Conservation (phyloP, 2,329 filamentous ascomycete genomes). For the Pseudocercospora macadamiae region DNA sequence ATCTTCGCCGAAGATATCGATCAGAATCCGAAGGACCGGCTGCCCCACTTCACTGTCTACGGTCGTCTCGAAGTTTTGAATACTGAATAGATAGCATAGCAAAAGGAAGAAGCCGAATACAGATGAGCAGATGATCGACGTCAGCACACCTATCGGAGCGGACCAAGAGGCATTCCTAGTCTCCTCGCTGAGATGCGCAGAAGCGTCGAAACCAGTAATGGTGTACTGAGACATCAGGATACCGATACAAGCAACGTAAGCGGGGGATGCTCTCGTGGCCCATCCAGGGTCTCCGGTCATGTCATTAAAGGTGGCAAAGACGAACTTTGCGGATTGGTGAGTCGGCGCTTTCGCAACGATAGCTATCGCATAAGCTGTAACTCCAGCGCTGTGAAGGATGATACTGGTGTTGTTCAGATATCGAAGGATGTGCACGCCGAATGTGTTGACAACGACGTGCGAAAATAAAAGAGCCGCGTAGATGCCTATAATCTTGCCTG, state of each 20-base stretch:
- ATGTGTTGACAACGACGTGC: conserved; percentile 60
- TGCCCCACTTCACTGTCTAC: conserved; percentile 53
- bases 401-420: conserved; percentile 63
- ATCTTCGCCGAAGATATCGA: conserved; percentile 59
- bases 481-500: conserved; percentile 59
- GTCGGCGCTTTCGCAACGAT: conserved; percentile 61
- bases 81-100: conserved; percentile 60
- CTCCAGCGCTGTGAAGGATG: conserved; percentile 57
- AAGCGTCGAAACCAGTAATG: conserved; percentile 58
- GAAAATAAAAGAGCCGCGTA: conserved; percentile 60
- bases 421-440: conserved; percentile 59
- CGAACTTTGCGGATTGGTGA: conserved; percentile 58
- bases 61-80: conserved; percentile 59
- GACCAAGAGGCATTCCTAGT: conserved; percentile 60
- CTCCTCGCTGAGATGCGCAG: conserved; percentile 62
- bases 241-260: conserved; percentile 59
- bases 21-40: conserved; percentile 61
- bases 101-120: conserved; percentile 64
- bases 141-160: conserved; percentile 61
- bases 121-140: conserved; percentile 59
- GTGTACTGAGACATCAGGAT: conserved; percentile 60
- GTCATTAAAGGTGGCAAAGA: conserved; percentile 59
- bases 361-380: conserved; percentile 58
- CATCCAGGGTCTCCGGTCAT: conserved; percentile 59
- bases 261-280: conserved; percentile 56